Percentiles rank a stretch among this genome's conserved stretches.
phyloP scores from a whole-genome alignment of 2,329 filamentous ascomycete species.

The Plenodomus tracheiphilus region DNA sequence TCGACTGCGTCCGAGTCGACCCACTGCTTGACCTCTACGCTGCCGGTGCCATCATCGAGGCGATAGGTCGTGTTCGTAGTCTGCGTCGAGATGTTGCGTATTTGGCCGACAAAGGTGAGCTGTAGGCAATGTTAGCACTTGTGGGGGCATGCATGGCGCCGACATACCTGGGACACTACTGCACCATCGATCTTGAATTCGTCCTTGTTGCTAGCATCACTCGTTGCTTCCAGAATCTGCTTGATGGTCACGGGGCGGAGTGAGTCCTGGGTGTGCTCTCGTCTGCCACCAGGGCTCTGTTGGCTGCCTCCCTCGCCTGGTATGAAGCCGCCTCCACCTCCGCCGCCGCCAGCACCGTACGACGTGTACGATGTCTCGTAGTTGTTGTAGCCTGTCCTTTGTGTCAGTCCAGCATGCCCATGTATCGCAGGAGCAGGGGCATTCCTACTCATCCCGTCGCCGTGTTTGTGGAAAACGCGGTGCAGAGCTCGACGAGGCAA shows the following conservation, averaged over 20 bases:
- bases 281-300: slow-evolving; percentile 46
- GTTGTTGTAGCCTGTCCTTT: slow-evolving; percentile 32
- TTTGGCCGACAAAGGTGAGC: slow-evolving; percentile 86
- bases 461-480: slow-evolving; percentile 11
- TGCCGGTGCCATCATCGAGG: slow-evolving; percentile 91
- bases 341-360: slow-evolving; percentile 59
- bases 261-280: slow-evolving; percentile 74
- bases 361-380: slow-evolving; percentile 59
- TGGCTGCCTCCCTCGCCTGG: slow-evolving; percentile 55
- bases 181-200: slow-evolving; percentile 77
- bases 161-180: slow-evolving; percentile 63
- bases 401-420: not conserved
- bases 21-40: slow-evolving; percentile 90
- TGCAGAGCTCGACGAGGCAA: slow-evolving; percentile 16
- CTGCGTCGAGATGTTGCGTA: slow-evolving; percentile 83
- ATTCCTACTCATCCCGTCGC: slow-evolving; percentile 24
- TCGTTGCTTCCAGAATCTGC: slow-evolving; percentile 80
- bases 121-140: slow-evolving; percentile 43
- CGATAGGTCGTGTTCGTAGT: slow-evolving; percentile 90
- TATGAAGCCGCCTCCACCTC: slow-evolving; percentile 64
- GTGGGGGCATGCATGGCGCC: not conserved
- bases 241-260: slow-evolving; percentile 94
- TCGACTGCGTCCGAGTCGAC: slow-evolving; percentile 64
- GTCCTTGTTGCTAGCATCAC: slow-evolving; percentile 60
- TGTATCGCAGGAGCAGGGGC: not conserved